Base-by-base conservation (phyloP, 179 eudicot species). In the Vitellaria paradoxa region DNA sequence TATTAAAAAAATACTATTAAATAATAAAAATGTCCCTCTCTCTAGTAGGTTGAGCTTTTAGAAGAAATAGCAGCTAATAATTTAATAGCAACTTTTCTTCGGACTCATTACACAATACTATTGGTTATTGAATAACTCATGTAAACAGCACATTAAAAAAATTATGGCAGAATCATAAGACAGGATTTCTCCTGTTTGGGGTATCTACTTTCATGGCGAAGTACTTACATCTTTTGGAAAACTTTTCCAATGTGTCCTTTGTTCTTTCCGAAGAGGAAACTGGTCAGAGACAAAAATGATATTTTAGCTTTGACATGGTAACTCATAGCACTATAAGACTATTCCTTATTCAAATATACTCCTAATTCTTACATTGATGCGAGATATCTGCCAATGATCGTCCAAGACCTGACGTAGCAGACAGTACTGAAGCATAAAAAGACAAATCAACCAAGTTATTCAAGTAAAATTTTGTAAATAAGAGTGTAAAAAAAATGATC, bases 331-430 rank as follows among this genome's bases (percentile, higher is more conserved):
- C 37, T 10, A 30, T 4, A 30, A 50, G 26, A 21, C 14, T 69
- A 17, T 26, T 63, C 69, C 47, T 55, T 3, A 30, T n/a, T 26
- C n/a, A 45, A 42, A 53, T 49, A 30, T 21, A 69, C 6, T 18
- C 23, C 24, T 69, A 65, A 55, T 30, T 68, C 89, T 75, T 84
- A 84, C 85, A 68, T 73, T 68, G 50, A 15, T 63, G 45, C 9
- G 82, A 76, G 14, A 86, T 75, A 12, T 84, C 82, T 42, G 78
- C 75, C 81, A 86, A 42, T 26, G 85, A 82, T 30, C 84, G 81
- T 73, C 80, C 78, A 52, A 86, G 77, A 62, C 85, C 84, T 18
- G 71, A 65, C 46, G 89, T 67, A 55, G 87, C 89, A 11, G 89
- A 84, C 46, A 82, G 76, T 3, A 86, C 89, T 86, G 84, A 62